These are phyloP conservation scores for Zymoseptoria crescenta DNA, from an alignment of 2,329 filamentous ascomycete species.

Conservation along the genomic window DNA sequence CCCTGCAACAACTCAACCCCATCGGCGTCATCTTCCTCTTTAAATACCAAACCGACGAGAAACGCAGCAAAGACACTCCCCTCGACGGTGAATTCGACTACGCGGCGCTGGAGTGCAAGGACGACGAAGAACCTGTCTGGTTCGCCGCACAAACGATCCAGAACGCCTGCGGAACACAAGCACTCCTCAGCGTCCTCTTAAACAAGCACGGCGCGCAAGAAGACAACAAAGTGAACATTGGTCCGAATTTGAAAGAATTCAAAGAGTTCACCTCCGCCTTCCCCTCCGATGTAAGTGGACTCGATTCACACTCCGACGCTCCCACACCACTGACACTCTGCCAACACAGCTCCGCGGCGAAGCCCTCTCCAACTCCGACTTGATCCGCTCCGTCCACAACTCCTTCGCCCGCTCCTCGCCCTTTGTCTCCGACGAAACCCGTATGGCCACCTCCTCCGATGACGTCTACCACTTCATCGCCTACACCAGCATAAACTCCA, in stretches of 20 bases:
- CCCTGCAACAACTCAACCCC: constrained; percentile 53
- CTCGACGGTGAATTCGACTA: constrained; percentile 77
- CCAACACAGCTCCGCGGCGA: constrained; percentile 64
- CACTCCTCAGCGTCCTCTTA: constrained; percentile 80
- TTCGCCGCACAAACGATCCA: constrained; percentile 97
- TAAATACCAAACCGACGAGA: constrained; percentile 74
- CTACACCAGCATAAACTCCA: constrained; percentile 73
- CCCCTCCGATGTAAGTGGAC: constrained; percentile 47
- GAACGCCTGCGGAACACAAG: constrained; percentile 96
- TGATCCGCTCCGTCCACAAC: constrained; percentile 65
- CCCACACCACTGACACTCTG: background rate
- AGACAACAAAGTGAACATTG: constrained; percentile 57
- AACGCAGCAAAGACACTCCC: constrained; percentile 54
- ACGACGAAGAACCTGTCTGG: constrained; percentile 54
- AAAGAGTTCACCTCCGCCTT: constrained; percentile 82
- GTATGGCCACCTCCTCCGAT: constrained; percentile 62
- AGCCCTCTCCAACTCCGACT: constrained; percentile 58
- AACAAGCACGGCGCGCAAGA: constrained; percentile 54
- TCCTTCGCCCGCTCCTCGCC: constrained; percentile 81
- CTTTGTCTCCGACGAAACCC: constrained; percentile 84
- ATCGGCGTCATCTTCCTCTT: constrained; percentile 94
- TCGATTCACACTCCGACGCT: background rate
- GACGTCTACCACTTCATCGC: constrained; percentile 98
- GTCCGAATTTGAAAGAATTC: constrained; percentile 63
- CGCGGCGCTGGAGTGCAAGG: constrained; percentile 46